Evolutionary conservation across 768 basidiomycete genomes (phyloP).

Genomic region (Hericium alpestre): DNA sequence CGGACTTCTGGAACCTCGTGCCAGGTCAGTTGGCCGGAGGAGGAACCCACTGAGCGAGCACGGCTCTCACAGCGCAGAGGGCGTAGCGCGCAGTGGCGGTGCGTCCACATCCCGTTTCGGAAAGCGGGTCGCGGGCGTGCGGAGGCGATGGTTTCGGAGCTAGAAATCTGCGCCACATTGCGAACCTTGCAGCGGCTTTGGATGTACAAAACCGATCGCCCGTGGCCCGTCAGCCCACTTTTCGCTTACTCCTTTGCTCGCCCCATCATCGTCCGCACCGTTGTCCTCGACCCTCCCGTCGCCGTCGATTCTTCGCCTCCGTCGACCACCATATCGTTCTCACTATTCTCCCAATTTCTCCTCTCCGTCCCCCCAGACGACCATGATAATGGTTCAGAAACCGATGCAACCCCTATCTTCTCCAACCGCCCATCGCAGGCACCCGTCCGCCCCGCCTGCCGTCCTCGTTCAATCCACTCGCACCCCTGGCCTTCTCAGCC

Average conservation of each 20-base stretch:
- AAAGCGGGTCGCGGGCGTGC: too few species aligned
- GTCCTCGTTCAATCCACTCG: conserved; percentile 63
- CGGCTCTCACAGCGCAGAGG: conserved; percentile 3
- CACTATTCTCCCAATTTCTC: conserved; percentile 3
- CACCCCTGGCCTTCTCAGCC: conserved; percentile 61
- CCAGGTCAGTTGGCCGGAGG: conserved; percentile 5
- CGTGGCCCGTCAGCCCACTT: conserved; percentile 7
- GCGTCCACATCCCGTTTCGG: not conserved
- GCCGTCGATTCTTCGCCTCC: conserved; percentile 13
- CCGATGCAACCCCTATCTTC: conserved; percentile 24
- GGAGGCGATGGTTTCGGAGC: conserved; percentile 4
- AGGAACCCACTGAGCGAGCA: not conserved
- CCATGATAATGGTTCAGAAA: conserved; percentile 34
- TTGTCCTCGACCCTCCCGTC: conserved; percentile 17
- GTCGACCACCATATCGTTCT: conserved; percentile 1
- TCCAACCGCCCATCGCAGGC: conserved; percentile 39
- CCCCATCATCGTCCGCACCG: not conserved
- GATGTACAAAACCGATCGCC: not conserved
- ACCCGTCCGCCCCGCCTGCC: conserved; percentile 59
- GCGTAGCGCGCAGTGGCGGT: not conserved
- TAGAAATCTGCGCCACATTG: conserved; percentile 9
- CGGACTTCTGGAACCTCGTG: not conserved
- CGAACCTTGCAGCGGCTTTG: conserved; percentile 3
- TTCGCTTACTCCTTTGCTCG: not conserved
- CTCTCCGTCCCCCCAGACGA: conserved; percentile 4